phyloP scores from a whole-genome alignment of 179 eudicot species.

The Silene noctiflora region DNA sequence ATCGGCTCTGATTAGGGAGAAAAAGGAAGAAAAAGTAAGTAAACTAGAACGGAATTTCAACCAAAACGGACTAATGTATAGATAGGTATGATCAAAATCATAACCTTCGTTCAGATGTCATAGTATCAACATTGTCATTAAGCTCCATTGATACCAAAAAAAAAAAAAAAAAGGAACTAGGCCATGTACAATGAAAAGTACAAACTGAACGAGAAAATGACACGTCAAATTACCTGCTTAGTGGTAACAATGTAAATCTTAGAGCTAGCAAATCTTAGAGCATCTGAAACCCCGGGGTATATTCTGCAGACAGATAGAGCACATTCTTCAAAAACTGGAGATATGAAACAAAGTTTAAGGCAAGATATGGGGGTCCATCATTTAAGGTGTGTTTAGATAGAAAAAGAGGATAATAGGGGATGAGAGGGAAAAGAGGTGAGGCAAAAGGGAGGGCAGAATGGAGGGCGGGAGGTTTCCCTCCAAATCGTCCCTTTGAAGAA shows the following conservation, averaged over 20 bases:
- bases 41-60: not conserved
- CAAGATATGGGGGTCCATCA: not conserved
- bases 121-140: not conserved
- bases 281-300: constrained; percentile 96
- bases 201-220: not conserved
- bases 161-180: not conserved
- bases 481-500: no score
- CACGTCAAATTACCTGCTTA: constrained; percentile 55
- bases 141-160: not conserved
- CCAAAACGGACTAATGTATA: not conserved
- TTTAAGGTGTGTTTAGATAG: not conserved
- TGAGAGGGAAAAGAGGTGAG: no score
- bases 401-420: no score
- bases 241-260: constrained; percentile 86
- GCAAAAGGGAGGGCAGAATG: no score
- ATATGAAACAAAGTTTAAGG: not conserved
- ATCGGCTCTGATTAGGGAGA: constrained; percentile 58
- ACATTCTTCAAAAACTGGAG: not conserved
- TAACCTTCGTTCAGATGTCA: not conserved
- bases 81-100: not conserved
- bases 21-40: constrained; percentile 16
- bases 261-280: constrained; percentile 83
- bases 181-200: not conserved
- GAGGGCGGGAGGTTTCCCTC: no score
- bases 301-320: constrained; percentile 47